These are phyloP conservation scores for Diplocarpon rosae DNA, from an alignment of 2,329 filamentous ascomycete species.

Conservation along the genomic window DNA sequence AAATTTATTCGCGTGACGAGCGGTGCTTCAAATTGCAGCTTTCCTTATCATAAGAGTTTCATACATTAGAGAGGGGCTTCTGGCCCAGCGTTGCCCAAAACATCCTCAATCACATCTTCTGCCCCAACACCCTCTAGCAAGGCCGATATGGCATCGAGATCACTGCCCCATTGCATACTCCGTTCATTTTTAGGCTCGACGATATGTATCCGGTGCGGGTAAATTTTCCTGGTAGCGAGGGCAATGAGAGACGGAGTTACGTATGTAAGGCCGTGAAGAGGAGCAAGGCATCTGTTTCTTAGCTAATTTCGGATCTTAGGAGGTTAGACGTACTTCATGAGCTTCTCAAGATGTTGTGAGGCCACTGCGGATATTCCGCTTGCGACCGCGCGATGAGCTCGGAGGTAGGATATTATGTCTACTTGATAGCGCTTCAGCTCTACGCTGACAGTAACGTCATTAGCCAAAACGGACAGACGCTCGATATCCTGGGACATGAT, in stretches of 20 bases:
- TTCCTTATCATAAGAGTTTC: neutral
- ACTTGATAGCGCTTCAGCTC: constrained; percentile 77
- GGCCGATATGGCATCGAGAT: constrained; percentile 53
- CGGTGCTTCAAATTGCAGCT: too few species aligned
- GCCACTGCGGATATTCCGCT: constrained; percentile 68
- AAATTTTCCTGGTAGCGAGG: constrained; percentile 77
- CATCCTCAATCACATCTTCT: constrained; percentile 55
- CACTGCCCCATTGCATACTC: constrained; percentile 90
- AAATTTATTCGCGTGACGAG: neutral
- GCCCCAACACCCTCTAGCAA: constrained; percentile 51
- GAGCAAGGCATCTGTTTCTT: constrained; percentile 53
- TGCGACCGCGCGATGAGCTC: constrained; percentile 74
- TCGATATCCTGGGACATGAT: constrained; percentile 22
- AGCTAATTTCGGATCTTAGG: neutral
- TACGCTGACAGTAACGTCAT: constrained; percentile 53
- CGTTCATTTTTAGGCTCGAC: constrained; percentile 61
- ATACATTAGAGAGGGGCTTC: constrained; percentile 38
- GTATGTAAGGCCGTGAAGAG: constrained; percentile 70
- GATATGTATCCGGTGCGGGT: constrained; percentile 71
- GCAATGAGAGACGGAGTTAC: constrained; percentile 75
- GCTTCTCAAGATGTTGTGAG: constrained; percentile 62
- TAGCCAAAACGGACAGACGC: constrained; percentile 36
- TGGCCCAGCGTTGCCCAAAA: constrained; percentile 40
- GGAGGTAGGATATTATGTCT: constrained; percentile 78
- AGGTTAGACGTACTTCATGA: constrained; percentile 41